Base-by-base conservation (phyloP, 2,329 filamentous ascomycete species). In the Penicillium brasilianum region DNA sequence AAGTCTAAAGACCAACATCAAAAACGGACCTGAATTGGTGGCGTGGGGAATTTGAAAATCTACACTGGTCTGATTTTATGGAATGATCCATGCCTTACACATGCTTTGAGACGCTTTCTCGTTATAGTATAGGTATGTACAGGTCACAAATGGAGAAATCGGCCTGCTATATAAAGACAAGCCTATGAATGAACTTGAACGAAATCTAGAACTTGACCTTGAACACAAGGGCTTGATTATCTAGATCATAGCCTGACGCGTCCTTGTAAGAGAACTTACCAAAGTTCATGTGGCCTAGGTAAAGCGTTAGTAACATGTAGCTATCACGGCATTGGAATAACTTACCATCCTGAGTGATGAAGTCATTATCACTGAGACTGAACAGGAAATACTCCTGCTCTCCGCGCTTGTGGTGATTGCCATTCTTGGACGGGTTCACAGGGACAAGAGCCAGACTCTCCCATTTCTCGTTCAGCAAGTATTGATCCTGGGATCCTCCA, bases 401-500 rank as follows among this genome's bases (percentile, higher is more conserved):
- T 22, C 74, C 72, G 1, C 32, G 16, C 41, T 64, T 56, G 41
- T 36, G n/a, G 13, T 55, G 54, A 6, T 37, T 70, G 56, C 73
- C 72, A 49, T 30, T 16, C 11, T 48, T 30, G 28, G 30, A 65
- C 1, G 80, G 80, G 67, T 87, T 80, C 7, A 86, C 83, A 0
- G 88, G 87, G 2, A 87, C 81, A 25, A 91, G 72, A 2, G 86
- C 85, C 51, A 92, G 76, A 20, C 84, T 86, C 78, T 93, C 90
- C 90, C 90, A 92, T 72, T 92, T 92, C 80, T 92, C 89, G 68
- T 92, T 91, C 72, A 92, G 71, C 37, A 92, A 75, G 0, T 74
- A 77, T 0, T 76, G 69, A 69, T 90, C 84, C 66, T 88, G 83
- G 0, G 75, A 77, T 0, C 88, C 89, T 2, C 89, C 89, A 67